Evolutionary conservation across 1,139 yeast genomes (phyloP), one percentile per base, ranked within the genome.

Genomic region (Magnusiomyces fungicola): DNA sequence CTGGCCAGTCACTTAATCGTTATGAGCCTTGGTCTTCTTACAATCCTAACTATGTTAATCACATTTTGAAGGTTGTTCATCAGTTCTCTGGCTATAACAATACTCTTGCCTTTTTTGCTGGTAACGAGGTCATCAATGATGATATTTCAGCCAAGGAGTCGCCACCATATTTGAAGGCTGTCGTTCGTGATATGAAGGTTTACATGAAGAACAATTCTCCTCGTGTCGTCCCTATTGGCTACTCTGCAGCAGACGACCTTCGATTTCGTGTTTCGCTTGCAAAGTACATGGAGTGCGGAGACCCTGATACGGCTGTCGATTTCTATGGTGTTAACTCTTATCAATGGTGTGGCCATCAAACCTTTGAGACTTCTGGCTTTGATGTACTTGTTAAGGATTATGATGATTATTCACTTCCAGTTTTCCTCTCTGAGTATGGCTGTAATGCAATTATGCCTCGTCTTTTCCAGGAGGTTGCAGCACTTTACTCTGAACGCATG

Each of bases 291-390:
- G 81, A 88, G 54, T 90, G 97, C 69, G 78, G 79, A 23, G 68
- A 67, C 32, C 73, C 71, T 36, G 72, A 73, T 30, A 84, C 92
- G 46, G 74, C 72, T 41, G 80, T 95, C 18, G 97, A 89, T 64
- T 89, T 89, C 69, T 87, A 86, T 62, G 97, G 96, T 49, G 78
- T 90, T 61, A 89, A 90, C 72, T 84, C 92, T 59, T 89, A 89
- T 68, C 88, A 84, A 66, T 71, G 97, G 97, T 89, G 97, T 68
- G 81, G 87, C 47, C 63, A 76, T 24, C 74, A 77, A 23, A 72
- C 75, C 50, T 85, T 82, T 77, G 58, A 69, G 48, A 61, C 78
- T 2, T 81, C 92, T n/a, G 95, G 95, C 38, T 87, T 83, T 65
- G 73, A 70, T 48, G 70, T 64, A 45, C 72, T 81, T 60, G 83